Percentiles rank a stretch among this genome's conserved stretches.
phyloP scores from a whole-genome alignment of 805 yeast genomes.

The Ogataea wickerhamii region DNA sequence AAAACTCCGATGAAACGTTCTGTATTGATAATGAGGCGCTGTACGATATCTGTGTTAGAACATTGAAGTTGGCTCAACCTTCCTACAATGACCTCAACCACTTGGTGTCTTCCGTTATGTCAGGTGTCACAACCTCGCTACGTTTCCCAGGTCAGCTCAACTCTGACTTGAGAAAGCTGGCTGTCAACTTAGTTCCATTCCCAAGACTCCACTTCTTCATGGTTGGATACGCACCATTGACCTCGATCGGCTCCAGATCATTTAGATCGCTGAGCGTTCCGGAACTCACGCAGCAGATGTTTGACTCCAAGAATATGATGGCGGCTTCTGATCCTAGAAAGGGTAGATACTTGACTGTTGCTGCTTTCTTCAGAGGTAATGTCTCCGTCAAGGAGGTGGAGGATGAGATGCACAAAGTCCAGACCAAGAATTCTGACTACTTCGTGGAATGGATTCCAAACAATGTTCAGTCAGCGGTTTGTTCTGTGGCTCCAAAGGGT shows the following conservation, averaged over 20 bases:
- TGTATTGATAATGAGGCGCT: conserved; percentile 94
- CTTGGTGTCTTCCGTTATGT: conserved; percentile 87
- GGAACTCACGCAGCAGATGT: conserved; percentile 90
- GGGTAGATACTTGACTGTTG: conserved; percentile 89
- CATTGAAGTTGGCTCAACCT: conserved; percentile 78
- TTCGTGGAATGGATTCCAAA: conserved; percentile 97
- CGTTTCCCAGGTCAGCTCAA: conserved; percentile 95
- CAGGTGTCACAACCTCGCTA: conserved; percentile 90
- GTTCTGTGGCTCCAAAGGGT: conserved; percentile 84
- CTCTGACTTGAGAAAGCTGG: conserved; percentile 87
- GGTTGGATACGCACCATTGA: conserved; percentile 92
- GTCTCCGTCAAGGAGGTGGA: conserved; percentile 92
- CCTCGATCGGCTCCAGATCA: conserved; percentile 73
- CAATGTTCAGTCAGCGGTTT: conserved; percentile 90
- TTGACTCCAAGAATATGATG: conserved; percentile 92
- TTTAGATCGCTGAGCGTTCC: conserved; percentile 85
- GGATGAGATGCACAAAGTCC: conserved; percentile 85
- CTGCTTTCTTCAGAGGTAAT: conserved; percentile 92
- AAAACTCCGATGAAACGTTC: conserved; percentile 88
- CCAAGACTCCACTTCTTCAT: conserved; percentile 93
- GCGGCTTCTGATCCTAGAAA: conserved; percentile 89
- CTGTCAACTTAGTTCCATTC: conserved; percentile 92
- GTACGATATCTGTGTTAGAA: conserved; percentile 83
- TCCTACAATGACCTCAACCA: conserved; percentile 73
- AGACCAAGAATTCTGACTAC: conserved; percentile 73